Base-by-base conservation (phyloP, 2,329 filamentous ascomycete species). In the Fusarium dlaminii region DNA sequence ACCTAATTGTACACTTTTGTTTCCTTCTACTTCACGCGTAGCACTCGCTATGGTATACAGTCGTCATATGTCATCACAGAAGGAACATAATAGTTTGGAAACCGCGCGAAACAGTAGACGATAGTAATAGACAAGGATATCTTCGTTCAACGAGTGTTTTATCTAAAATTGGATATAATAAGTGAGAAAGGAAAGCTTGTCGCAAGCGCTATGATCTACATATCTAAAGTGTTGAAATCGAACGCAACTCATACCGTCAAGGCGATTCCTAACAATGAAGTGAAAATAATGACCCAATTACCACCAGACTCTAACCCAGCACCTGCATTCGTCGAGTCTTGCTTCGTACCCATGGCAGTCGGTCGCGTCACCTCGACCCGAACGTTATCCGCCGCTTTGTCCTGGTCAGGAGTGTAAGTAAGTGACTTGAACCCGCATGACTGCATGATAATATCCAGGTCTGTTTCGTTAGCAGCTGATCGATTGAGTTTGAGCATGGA, bases 401-500 rank as follows among this genome's bases (percentile, higher is more conserved):
- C 82, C 40, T 80, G 72, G 30, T 70, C 75, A 1, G 77, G 75
- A 10, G 74, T 76, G 65, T 83, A 84, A 17, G 66, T 68, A 39
- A 78, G 57, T 10, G 69, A 34, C 12, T 68, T 48, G 46, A 84
- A 84, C 60, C 79, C 79, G 73, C 83, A 85, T 15, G 76, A 75
- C 12, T 72, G 61, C 76, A 84, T 79, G 65, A 85, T 83, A 12
- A 80, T 66, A 20, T 81, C 70, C 70, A 84, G 78, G n/a, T 81
- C 83, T 85, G 39, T 14, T 12, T 43, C 18, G 46, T 74, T 22
- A 74, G 72, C 39, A 18, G 12, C 17, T 46, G 18, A 17, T 39
- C 14, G 18, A 8, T 8, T 8, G 5, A 17, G 22, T 17, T 1
- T 22, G 24, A 37, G 8, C 3, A 8, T 32, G 1, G 30, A 9